Evolutionary conservation across 2,329 filamentous ascomycete genomes (phyloP), one percentile per base, ranked within the genome.

Genomic region (Epichloe coenophiala): DNA sequence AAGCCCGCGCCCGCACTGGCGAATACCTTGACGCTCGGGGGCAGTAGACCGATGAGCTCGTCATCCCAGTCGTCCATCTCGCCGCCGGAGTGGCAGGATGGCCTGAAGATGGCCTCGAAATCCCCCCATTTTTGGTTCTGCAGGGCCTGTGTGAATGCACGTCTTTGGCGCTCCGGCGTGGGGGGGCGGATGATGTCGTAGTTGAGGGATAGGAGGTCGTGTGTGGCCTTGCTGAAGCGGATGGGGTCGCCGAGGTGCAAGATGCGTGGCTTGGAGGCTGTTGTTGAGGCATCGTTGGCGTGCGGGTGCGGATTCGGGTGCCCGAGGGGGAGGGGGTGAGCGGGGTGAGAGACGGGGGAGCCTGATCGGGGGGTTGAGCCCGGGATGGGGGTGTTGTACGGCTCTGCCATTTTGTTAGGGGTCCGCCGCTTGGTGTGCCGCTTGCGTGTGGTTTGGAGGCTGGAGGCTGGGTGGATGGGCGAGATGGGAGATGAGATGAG

Each of bases 191-290:
- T 60, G 23, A 81, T 65, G 13, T 76, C 68, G 57, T 72, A 79
- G 17, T 60, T 63, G 0, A 62, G 45, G 31, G 64, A 60, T 57
- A 78, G 71, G 54, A 65, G 63, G 35, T 63, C 63, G 57, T 74
- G 75, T 0, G 71, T 73, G 1, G 66, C 62, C 0, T 65, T 69
- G 55, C 77, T 76, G 62, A 75, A 76, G 55, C 68, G 68, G 52
- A 75, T 63, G 8, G 71, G 68, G 61, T 90, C 86, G 55, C 87
- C 88, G 65, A 88, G 81, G 68, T 83, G 84, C 57, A 94, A 77
- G 53, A 93, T 82, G 55, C 82, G 76, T 43, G 66, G 71, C 53
- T 65, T 72, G 15, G 21, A 21, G 21, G 21, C 21, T 21, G 21
- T 21, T 21, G 21, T 47, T 2, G 61, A 49, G 45, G 61, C 45